A percentile compares a stretch with the other conserved stretches of the same genome.
Evolutionary conservation across 352 stramenopile species (phyloP).

Genomic region (Globisporangium cederbergense): DNA sequence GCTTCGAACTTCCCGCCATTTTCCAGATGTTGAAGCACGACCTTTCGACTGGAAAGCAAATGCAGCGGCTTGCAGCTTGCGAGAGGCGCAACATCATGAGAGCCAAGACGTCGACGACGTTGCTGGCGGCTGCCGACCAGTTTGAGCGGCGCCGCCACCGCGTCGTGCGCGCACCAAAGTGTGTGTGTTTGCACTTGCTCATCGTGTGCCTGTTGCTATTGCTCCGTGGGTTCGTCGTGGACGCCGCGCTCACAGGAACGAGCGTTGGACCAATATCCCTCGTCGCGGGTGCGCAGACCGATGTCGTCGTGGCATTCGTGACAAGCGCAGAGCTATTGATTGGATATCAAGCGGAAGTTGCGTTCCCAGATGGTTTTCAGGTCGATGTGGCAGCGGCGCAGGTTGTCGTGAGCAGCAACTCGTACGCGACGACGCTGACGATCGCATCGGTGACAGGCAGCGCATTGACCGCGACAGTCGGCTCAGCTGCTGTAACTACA

Average conservation of each 20-base stretch:
- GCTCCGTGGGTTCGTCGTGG: neutral
- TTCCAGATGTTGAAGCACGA: no score
- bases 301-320: conserved; percentile 29
- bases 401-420: conserved; percentile 1
- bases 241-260: conserved; percentile 21
- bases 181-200: no score
- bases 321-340: conserved; percentile 22
- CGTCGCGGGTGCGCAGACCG: conserved; percentile 18
- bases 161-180: no score
- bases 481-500: conserved; percentile 19
- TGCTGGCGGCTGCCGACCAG: no score
- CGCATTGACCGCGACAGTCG: conserved; percentile 22
- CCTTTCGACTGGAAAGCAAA: no score
- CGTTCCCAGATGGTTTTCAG: conserved; percentile 32
- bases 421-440: conserved; percentile 28
- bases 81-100: no score
- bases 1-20: no score
- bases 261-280: conserved; percentile 25
- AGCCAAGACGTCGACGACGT: no score
- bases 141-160: no score
- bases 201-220: neutral
- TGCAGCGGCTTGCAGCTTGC: no score
- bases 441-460: conserved; percentile 19
- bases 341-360: conserved; percentile 22
- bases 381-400: conserved; percentile 20